Conservation (phyloP, 768 basidiomycete genomes). For the Termitomyces sp. region DNA sequence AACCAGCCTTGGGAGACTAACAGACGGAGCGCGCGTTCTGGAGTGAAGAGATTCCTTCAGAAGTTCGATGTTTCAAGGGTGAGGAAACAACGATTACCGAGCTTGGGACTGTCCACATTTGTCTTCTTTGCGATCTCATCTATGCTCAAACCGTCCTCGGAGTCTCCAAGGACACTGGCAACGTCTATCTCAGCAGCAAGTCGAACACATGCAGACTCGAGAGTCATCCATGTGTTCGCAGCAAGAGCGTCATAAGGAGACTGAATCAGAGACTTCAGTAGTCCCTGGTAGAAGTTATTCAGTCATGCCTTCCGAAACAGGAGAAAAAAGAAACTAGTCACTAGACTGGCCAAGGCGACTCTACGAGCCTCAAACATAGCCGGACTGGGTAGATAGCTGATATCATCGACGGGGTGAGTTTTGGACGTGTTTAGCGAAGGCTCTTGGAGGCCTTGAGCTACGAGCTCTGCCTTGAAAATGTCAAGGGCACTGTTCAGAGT, state of each 20-base stretch:
- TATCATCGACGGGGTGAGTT: slow-evolving; percentile 33
- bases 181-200: slow-evolving; percentile 32
- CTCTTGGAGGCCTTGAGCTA: slow-evolving; percentile 29
- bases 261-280: slow-evolving; percentile 31
- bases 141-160: slow-evolving; percentile 30
- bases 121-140: slow-evolving; percentile 30
- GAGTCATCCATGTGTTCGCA: slow-evolving; percentile 29
- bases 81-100: slow-evolving; percentile 21
- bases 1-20: slow-evolving; percentile 34
- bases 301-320: not conserved
- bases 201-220: no score
- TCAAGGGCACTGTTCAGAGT: slow-evolving; percentile 37
- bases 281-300: slow-evolving; percentile 19
- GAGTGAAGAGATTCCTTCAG: not conserved
- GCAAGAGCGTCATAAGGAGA: slow-evolving; percentile 33
- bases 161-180: slow-evolving; percentile 28
- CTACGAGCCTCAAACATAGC: slow-evolving; percentile 34
- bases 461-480: slow-evolving; percentile 33
- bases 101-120: slow-evolving; percentile 28
- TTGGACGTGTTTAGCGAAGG: slow-evolving; percentile 32
- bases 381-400: slow-evolving; percentile 30
- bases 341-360: slow-evolving; percentile 29
- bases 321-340: slow-evolving; percentile 8
- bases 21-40: slow-evolving; percentile 31
- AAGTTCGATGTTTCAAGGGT: not conserved